Evolutionary conservation across 768 basidiomycete species (phyloP), one percentile per base, ranked within the genome.

Genomic region (Macrolepiota dolichaula): DNA sequence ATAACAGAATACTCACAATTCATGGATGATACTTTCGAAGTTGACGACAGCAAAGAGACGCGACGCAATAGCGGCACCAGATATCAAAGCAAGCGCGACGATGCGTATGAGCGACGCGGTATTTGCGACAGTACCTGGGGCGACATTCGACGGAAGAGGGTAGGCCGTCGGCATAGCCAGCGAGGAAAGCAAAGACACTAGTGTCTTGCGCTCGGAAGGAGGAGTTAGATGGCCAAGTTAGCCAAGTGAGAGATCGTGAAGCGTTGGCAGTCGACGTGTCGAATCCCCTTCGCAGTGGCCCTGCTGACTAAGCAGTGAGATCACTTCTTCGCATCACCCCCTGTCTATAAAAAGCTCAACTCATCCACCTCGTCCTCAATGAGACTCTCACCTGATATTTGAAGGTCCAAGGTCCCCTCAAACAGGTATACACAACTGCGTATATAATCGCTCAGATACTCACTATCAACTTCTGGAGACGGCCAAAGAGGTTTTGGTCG

Each of bases 1-100:
- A 4, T 35, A 42, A 55, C 24, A 50, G 17, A 51, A 52, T 0
- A 84, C 94, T 67, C 65, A 97, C 95, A 98, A 98, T 81, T 98
- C 97, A 75, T 98, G 96, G 68, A 99, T 98, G 69, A 99, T 94
- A 82, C 94, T 96, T 79, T 99, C 97, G 72, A 97, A 98, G 67
- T 98, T 93, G 64, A 98, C 79, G 68, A 99, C 97, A 65, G 97
- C 96, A 71, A 99, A 99, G 69, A 98, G 81, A 73, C 97, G 88
- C 62, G 95, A 96, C 36, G 96, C 89, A 69, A 98, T 91, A 24
- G 97, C 96, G 69, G 96, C 94, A 66, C 84, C 94, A 58, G 94
- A 94, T 68, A 98, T 98, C 70, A 96, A 81, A 15, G 84, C 81
- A 59, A 99, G 88, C 24, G 96, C 91, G 65, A 97, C 82, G 64